Evolutionary conservation across 371 early-diverging fungal species (phyloP).

Genomic region (Haplosporangium sp.): DNA sequence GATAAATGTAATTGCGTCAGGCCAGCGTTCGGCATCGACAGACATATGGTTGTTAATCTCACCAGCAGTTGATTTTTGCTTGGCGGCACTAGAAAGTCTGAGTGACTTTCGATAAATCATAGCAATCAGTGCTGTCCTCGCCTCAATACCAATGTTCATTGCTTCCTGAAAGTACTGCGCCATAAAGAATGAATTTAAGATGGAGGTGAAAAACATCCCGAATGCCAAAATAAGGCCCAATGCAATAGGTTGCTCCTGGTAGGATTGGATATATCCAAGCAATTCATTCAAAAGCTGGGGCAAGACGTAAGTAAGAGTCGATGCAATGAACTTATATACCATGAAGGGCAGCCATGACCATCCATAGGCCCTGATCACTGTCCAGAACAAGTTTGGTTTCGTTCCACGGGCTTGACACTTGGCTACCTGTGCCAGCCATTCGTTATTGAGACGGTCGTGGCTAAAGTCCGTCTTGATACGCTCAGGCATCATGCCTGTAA

Average conservation of each 20-base stretch:
- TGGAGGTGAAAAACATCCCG: constrained; percentile 56
- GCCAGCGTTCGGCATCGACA: constrained; percentile 74
- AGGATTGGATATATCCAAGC: constrained; percentile 32
- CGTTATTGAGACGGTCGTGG: constrained; percentile 27
- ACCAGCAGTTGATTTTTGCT: constrained; percentile 66
- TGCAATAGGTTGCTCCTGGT: constrained; percentile 32
- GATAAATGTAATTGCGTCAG: constrained; percentile 52
- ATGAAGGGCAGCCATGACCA: constrained; percentile 38
- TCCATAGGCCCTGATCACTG: constrained; percentile 28
- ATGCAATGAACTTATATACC: constrained; percentile 28
- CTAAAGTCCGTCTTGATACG: constrained; percentile 30
- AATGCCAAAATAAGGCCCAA: constrained; percentile 52
- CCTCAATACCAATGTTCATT: constrained; percentile 57
- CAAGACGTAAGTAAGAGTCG: constrained; percentile 39
- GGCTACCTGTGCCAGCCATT: constrained; percentile 35
- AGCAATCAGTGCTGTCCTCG: constrained; percentile 63
- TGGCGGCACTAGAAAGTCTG: constrained; percentile 62
- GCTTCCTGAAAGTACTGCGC: constrained; percentile 50
- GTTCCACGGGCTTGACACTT: constrained; percentile 30
- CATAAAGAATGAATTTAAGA: constrained; percentile 45
- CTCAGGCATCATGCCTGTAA: constrained; percentile 48
- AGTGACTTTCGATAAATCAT: constrained; percentile 72
- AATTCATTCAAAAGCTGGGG: constrained; percentile 44
- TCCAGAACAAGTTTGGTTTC: constrained; percentile 36
- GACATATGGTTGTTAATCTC: constrained; percentile 88